These are phyloP conservation scores for Kodamaea derodonti DNA, from an alignment of 1,139 yeast species.

Conservation along the genomic window DNA sequence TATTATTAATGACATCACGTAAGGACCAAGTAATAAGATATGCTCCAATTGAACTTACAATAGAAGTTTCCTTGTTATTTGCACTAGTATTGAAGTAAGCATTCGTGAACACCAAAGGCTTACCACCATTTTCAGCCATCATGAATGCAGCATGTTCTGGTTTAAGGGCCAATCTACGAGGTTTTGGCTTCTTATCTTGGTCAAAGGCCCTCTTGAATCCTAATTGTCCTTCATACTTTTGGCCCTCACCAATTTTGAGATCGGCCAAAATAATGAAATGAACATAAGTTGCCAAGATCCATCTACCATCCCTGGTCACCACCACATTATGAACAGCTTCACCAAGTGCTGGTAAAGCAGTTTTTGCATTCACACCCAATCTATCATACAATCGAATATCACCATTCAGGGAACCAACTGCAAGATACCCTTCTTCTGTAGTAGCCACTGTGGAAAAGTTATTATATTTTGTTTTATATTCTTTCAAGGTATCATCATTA, in stretches of 20 bases:
- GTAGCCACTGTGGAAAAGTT: conserved; percentile 65
- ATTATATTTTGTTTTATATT: conserved; percentile 44
- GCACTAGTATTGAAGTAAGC: conserved; percentile 76
- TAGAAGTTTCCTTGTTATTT: conserved; percentile 60
- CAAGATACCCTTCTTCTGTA: conserved; percentile 69
- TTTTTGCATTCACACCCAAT: conserved; percentile 71
- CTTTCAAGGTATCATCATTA: conserved; percentile 34
- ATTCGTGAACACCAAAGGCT: conserved; percentile 53
- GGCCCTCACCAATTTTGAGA: conserved; percentile 56
- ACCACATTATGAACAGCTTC: conserved; percentile 66
- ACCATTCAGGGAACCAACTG: conserved; percentile 73
- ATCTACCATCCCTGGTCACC: conserved; percentile 74
- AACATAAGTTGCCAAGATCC: conserved; percentile 77
- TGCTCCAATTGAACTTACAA: conserved; percentile 76
- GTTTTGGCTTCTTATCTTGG: conserved; percentile 62
- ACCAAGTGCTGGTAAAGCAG: conserved; percentile 77
- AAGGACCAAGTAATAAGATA: conserved; percentile 82
- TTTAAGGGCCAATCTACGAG: conserved; percentile 60
- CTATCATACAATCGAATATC: conserved; percentile 70
- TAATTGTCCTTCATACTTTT: conserved; percentile 51
- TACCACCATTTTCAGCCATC: conserved; percentile 46
- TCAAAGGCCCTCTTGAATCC: conserved; percentile 70
- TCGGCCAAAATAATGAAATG: conserved; percentile 69
- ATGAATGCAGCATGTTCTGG: conserved; percentile 75
- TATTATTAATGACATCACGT: conserved; percentile 49